Conservation (phyloP, 768 basidiomycete genomes). For the Suillus spraguei region DNA sequence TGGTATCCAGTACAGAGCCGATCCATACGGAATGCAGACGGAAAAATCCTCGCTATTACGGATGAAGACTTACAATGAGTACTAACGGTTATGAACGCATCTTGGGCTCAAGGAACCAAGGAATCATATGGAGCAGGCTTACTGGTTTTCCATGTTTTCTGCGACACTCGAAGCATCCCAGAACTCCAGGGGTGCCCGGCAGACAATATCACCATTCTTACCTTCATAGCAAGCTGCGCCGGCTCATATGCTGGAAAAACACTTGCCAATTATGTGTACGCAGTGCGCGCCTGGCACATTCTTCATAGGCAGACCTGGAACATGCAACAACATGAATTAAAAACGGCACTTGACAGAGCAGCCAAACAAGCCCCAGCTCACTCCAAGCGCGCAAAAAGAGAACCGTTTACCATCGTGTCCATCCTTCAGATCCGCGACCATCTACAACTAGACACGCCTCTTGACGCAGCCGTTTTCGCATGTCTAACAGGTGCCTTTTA, state of each 20-base stretch:
- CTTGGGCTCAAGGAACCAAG: conserved; percentile 34
- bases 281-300: too few species aligned
- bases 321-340: too few species aligned
- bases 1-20: neutral
- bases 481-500: too few species aligned
- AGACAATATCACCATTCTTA: conserved; percentile 20
- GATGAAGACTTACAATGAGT: neutral
- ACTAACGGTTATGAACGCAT: conserved; percentile 12
- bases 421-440: too few species aligned
- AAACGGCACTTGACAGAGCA: too few species aligned
- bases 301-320: too few species aligned
- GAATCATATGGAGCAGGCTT: conserved; percentile 43
- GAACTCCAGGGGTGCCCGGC: conserved; percentile 31
- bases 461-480: too few species aligned
- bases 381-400: too few species aligned
- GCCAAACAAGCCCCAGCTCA: too few species aligned
- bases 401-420: too few species aligned
- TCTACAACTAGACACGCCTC: too few species aligned
- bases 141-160: conserved; percentile 41
- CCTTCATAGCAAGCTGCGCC: too few species aligned
- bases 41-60: neutral
- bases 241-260: conserved; percentile 28
- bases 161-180: conserved; percentile 30
- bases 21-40: neutral
- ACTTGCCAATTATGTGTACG: conserved; percentile 16